Evolutionary conservation across 2,329 filamentous ascomycete species (phyloP), one percentile per base, ranked within the genome.

Genomic region (Xylariales sp.): DNA sequence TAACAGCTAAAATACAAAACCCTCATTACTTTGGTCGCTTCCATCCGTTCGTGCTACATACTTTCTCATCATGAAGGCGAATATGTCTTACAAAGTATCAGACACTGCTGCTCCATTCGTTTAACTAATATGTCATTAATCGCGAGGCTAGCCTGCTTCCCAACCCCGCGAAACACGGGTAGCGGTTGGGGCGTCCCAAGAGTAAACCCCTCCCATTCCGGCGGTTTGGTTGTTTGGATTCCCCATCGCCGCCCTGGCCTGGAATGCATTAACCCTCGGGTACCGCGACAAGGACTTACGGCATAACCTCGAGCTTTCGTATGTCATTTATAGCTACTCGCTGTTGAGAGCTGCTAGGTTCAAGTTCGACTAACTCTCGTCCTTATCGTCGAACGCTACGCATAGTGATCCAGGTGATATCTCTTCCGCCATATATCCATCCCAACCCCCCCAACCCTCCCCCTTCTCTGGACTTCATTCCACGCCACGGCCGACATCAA

Each of bases 401-500:
- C 36, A n/a, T 32, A n/a, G 14, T 32, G 43, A 61, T 53, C 18
- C 12, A 61, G 53, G 54, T 53, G 53, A 12, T n/a, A 10, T 16
- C 49, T 55, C 28, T 55, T 14, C 43, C 18, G 3, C 8, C 9
- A 36, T 34, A 32, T 43, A 28, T 18, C 16, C 7, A 30, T 43
- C 60, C 63, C 54, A 69, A 45, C 64, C 55, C 63, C 55, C 23
- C 23, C 23, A 23, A 23, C 23, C 23, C 23, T 23, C 23, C 46
- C 43, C n/a, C 56, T 43, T 7, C 32, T 30, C n/a, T 12, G 32
- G 30, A 18, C 16, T 48, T 56, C 74, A 75, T 76, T 75, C 74
- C 74, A 71, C 59, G 45, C 50, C 18, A 76, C 74, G 73, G 72
- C 73, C 56, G 50, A 53, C 61, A 45, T 58, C 18, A 12, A 43